A percentile compares a stretch with the other conserved stretches of the same genome.
Conservation (phyloP, 192 early-diverging fungal species). For the Phycomyces blakesleeanus region DNA sequence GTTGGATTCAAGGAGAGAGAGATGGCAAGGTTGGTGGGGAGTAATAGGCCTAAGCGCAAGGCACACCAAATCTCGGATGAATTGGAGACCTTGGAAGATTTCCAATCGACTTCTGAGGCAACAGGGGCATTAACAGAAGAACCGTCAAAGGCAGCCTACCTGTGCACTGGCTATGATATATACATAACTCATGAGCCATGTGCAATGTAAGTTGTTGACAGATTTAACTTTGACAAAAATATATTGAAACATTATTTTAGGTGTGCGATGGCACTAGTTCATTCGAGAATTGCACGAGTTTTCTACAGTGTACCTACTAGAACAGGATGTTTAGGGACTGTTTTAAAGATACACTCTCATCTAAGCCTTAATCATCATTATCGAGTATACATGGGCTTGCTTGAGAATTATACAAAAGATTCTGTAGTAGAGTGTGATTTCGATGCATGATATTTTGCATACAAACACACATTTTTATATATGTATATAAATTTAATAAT, state of each 20-base stretch:
- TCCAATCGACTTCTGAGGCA: background rate
- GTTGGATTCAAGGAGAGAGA: conserved; percentile 59
- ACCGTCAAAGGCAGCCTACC: conserved; percentile 45
- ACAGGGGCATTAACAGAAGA: background rate
- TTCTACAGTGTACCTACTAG: conserved; percentile 61
- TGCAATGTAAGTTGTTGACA: conserved; percentile 62
- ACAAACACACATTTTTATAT: no score
- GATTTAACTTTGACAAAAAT: background rate
- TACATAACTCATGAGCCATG: conserved; percentile 85
- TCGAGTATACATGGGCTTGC: conserved; percentile 34
- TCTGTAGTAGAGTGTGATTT: background rate
- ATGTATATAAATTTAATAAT: no score
- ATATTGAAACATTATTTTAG: conserved; percentile 31
- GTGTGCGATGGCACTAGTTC: conserved; percentile 92
- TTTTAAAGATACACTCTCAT: conserved; percentile 68
- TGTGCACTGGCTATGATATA: conserved; percentile 81
- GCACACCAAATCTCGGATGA: conserved; percentile 18
- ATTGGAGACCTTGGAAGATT: background rate
- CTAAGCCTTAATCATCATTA: conserved; percentile 75
- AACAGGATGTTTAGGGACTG: conserved; percentile 53
- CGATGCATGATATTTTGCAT: background rate
- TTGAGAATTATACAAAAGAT: background rate
- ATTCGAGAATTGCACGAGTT: conserved; percentile 85
- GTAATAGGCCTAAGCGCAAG: conserved; percentile 14
- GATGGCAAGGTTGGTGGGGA: background rate